phyloP scores from a whole-genome alignment of 345 rosid species.

The Boechera stricta region DNA sequence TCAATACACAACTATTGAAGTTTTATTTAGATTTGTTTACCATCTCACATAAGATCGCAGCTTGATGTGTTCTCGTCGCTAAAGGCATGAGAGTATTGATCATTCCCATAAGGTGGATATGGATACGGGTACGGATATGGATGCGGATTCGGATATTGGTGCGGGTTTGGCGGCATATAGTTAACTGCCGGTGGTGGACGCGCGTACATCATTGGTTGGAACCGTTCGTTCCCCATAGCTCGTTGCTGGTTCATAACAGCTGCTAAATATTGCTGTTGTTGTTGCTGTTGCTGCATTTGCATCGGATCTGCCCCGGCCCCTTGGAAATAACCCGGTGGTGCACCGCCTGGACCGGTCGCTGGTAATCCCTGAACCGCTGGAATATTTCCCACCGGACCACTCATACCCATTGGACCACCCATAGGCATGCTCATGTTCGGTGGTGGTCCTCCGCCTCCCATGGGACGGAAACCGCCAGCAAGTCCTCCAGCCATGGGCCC shows the following conservation, averaged over 20 bases:
- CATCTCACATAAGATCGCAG: slow-evolving; percentile 82
- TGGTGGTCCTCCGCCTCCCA: slow-evolving; percentile 57
- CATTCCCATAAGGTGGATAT: slow-evolving; percentile 37
- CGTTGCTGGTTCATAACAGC: slow-evolving; percentile 93
- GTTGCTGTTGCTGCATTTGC: slow-evolving; percentile 64
- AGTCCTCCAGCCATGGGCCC: slow-evolving; percentile 38
- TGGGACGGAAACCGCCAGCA: slow-evolving; percentile 34
- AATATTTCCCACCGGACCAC: slow-evolving; percentile 50
- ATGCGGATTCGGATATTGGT: slow-evolving; percentile 53
- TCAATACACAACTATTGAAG: slow-evolving; percentile 32
- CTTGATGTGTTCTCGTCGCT: slow-evolving; percentile 91
- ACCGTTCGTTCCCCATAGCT: slow-evolving; percentile 77
- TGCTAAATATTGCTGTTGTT: slow-evolving; percentile 65
- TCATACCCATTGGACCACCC: slow-evolving; percentile 41
- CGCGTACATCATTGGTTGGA: slow-evolving; percentile 92
- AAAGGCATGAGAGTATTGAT: slow-evolving; percentile 61
- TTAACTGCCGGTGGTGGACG: slow-evolving; percentile 85
- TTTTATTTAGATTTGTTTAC: slow-evolving; percentile 18
- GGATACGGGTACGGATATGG: slow-evolving; percentile 51
- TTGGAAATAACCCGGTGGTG: slow-evolving; percentile 61
- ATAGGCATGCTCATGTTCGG: slow-evolving; percentile 48
- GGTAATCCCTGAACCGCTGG: slow-evolving; percentile 92
- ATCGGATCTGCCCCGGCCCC: slow-evolving; percentile 74
- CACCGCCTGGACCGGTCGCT: slow-evolving; percentile 53
- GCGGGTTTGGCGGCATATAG: slow-evolving; percentile 67